A percentile compares a stretch with the other conserved stretches of the same genome.
These are phyloP conservation scores for Leucocoprinus leucothites DNA, from an alignment of 768 basidiomycete genomes.

Conservation along the genomic window DNA sequence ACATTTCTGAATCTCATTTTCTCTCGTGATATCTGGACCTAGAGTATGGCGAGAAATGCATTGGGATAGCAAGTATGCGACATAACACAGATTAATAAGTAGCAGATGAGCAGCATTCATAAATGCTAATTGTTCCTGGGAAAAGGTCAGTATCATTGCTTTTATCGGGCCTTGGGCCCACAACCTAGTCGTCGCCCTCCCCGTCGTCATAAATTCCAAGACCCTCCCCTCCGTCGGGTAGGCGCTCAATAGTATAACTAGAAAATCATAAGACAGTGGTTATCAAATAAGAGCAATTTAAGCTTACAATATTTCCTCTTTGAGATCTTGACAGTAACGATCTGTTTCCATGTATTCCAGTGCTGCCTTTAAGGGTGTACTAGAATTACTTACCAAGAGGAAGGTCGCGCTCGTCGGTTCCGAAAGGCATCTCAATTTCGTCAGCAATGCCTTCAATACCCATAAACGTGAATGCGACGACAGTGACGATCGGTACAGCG, in stretches of 20 bases:
- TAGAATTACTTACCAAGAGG: constrained; percentile 56
- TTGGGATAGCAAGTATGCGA: neutral
- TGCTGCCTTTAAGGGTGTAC: neutral
- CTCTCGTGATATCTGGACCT: too few relatives aligned
- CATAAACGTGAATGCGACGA: constrained; percentile 90
- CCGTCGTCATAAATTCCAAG: constrained; percentile 73
- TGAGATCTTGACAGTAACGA: constrained; percentile 82
- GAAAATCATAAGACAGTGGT: constrained; percentile 9
- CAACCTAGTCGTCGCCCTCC: constrained; percentile 69
- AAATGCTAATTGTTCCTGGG: neutral
- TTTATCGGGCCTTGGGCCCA: neutral
- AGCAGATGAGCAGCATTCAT: neutral
- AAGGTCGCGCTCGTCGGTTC: constrained; percentile 63
- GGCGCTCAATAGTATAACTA: constrained; percentile 66
- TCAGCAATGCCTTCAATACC: constrained; percentile 94
- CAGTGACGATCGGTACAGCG: constrained; percentile 81
- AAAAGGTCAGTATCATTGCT: neutral
- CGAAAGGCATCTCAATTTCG: constrained; percentile 94
- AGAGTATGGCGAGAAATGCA: too few relatives aligned
- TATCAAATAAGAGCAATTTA: constrained; percentile 7
- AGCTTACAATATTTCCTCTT: constrained; percentile 77
- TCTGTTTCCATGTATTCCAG: constrained; percentile 37
- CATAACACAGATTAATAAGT: too few relatives aligned
- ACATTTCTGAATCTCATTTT: too few relatives aligned
- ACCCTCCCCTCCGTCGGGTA: constrained; percentile 78